These are phyloP conservation scores for Meyerozyma sp. DNA, from an alignment of 1,139 yeast species.

Conservation along the genomic window DNA sequence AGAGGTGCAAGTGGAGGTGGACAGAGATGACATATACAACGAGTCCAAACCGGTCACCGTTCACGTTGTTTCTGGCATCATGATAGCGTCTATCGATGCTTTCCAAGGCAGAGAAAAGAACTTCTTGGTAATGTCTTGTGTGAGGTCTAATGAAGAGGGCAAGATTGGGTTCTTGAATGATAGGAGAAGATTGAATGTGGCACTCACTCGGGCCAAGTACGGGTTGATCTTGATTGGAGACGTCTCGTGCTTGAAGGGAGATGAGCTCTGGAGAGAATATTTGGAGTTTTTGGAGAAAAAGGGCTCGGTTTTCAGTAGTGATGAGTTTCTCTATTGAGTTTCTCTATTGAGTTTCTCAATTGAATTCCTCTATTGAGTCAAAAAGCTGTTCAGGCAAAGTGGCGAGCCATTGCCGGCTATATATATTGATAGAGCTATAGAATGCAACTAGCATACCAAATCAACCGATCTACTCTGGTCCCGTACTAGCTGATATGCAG, in stretches of 20 bases:
- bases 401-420: too few relatives aligned
- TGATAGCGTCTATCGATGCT: constrained; percentile 65
- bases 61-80: constrained; percentile 59
- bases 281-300: constrained; percentile 25
- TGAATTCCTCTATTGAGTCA: not conserved
- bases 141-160: constrained; percentile 45
- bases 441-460: too few relatives aligned
- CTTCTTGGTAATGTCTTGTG: constrained; percentile 56
- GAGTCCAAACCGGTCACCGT: constrained; percentile 50
- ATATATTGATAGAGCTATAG: too few relatives aligned
- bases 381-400: too few relatives aligned
- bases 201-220: constrained; percentile 57
- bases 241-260: constrained; percentile 39
- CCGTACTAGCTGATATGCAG: constrained; percentile 3
- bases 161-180: constrained; percentile 57
- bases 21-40: constrained; percentile 49
- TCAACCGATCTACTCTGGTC: too few relatives aligned
- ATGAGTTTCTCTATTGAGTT: not conserved
- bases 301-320: constrained; percentile 9
- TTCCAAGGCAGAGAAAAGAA: constrained; percentile 65
- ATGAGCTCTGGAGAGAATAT: constrained; percentile 50
- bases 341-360: too few relatives aligned
- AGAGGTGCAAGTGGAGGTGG: constrained; percentile 46
- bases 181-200: constrained; percentile 55
- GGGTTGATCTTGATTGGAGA: constrained; percentile 57